Evolutionary conservation across 2,329 filamentous ascomycete genomes (phyloP).

Genomic region (Beauveria rudraprayagi): DNA sequence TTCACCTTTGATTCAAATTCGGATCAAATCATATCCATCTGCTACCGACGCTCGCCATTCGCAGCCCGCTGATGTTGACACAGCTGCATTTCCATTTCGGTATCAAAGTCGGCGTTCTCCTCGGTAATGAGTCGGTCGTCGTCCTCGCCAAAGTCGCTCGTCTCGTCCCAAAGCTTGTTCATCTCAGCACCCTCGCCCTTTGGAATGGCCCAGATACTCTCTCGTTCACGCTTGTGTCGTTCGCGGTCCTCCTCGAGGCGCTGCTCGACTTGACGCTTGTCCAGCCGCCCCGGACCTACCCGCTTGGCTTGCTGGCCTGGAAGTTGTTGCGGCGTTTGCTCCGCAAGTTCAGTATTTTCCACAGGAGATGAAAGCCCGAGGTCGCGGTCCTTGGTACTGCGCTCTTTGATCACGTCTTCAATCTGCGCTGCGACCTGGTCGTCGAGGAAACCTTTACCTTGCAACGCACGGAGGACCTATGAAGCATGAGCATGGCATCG

Average conservation of each 20-base stretch:
- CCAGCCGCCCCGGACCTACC: conserved; percentile 40
- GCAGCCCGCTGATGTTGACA: conserved; percentile 31
- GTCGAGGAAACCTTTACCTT: conserved; percentile 65
- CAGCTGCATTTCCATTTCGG: conserved; percentile 32
- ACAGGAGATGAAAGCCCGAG: conserved; percentile 44
- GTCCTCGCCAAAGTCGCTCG: conserved; percentile 79
- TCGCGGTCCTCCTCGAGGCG: conserved; percentile 95
- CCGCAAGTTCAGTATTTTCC: conserved; percentile 32
- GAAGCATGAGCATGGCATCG: not conserved
- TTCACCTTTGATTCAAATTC: not conserved
- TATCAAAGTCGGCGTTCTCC: conserved; percentile 48
- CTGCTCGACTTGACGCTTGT: conserved; percentile 89
- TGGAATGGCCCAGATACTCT: conserved; percentile 87
- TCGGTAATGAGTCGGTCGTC: conserved; percentile 72
- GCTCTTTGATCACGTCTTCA: conserved; percentile 72
- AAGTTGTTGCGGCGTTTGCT: conserved; percentile 34
- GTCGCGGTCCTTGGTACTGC: conserved; percentile 58
- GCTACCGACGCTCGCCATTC: conserved; percentile 24
- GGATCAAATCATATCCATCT: not conserved
- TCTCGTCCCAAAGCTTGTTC: conserved; percentile 77
- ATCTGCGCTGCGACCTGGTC: conserved; percentile 69
- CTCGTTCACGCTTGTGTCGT: conserved; percentile 81
- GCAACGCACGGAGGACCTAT: conserved; percentile 62
- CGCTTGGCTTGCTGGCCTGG: conserved; percentile 28
- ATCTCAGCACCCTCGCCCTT: conserved; percentile 58